phyloP scores from a whole-genome alignment of 345 rosid genomes.

The Bruguiera parviflora region DNA sequence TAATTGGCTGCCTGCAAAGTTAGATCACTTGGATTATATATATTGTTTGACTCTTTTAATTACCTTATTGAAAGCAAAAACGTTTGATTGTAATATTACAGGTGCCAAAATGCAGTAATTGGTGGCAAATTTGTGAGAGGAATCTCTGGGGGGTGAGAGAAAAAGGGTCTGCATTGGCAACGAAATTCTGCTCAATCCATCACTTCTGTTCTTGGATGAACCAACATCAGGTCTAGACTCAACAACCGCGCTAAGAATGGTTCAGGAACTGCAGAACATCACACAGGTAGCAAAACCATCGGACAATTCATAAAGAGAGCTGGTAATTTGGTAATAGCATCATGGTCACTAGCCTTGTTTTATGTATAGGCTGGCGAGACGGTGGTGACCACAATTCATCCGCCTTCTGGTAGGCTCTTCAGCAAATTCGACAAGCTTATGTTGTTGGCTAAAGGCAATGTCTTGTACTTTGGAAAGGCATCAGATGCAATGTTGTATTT shows the following conservation, averaged over 20 bases:
- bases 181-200: constrained; percentile 91
- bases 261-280: constrained; percentile 78
- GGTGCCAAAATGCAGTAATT: constrained; percentile 93
- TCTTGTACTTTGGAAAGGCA: constrained; percentile 88
- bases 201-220: constrained; percentile 87
- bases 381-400: constrained; percentile 88
- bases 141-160: constrained; percentile 97
- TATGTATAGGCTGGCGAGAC: constrained; percentile 75
- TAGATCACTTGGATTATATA: no score
- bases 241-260: constrained; percentile 81
- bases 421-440: constrained; percentile 89
- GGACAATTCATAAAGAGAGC: no score
- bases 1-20: no score
- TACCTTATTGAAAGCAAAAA: no score
- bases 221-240: constrained; percentile 98
- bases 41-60: no score
- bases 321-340: no score
- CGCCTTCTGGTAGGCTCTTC: constrained; percentile 92
- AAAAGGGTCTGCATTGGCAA: constrained; percentile 92
- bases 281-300: constrained; percentile 49
- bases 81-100: constrained; percentile 12
- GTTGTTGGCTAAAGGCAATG: constrained; percentile 85
- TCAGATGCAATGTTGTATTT: constrained; percentile 77
- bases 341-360: no score
- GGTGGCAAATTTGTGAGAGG: constrained; percentile 95